Percentiles rank a stretch among this genome's conserved stretches.
These are phyloP conservation scores for Medicago arabica DNA, from an alignment of 306 rosid species.

Conservation along the genomic window DNA sequence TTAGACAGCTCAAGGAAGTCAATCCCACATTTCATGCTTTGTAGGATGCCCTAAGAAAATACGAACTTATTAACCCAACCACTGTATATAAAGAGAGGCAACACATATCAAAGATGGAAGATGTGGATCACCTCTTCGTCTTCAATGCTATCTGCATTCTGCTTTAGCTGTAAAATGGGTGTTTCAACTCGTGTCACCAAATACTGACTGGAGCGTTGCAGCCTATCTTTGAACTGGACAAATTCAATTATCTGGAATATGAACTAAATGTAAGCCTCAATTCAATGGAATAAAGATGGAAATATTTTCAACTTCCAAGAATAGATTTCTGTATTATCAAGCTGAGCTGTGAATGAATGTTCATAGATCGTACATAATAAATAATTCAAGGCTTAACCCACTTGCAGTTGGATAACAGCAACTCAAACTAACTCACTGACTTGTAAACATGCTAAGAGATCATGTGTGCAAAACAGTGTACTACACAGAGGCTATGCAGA, in stretches of 20 bases:
- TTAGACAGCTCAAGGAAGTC: conserved; percentile 82
- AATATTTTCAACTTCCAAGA: background rate
- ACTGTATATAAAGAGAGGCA: conserved; percentile 32
- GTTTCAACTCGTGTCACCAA: conserved; percentile 78
- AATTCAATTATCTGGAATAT: conserved; percentile 88
- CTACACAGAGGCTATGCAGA: background rate
- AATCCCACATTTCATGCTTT: conserved; percentile 73
- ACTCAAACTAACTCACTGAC: background rate
- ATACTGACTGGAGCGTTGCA: conserved; percentile 88
- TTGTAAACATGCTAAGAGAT: background rate
- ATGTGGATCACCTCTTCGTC: conserved; percentile 74
- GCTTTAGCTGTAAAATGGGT: conserved; percentile 81
- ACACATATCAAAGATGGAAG: conserved; percentile 36
- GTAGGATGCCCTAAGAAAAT: conserved; percentile 66
- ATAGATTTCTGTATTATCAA: background rate
- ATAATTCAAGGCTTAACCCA: background rate
- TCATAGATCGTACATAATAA: background rate
- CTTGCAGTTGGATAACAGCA: background rate
- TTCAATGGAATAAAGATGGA: background rate
- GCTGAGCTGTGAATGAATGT: background rate
- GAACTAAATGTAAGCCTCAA: conserved; percentile 20
- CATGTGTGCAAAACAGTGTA: background rate
- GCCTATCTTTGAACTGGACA: conserved; percentile 88
- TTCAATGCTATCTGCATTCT: conserved; percentile 79
- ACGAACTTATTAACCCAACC: conserved; percentile 31